Base-by-base conservation (phyloP, 352 stramenopile species). In the Globisporangium perplexum region DNA sequence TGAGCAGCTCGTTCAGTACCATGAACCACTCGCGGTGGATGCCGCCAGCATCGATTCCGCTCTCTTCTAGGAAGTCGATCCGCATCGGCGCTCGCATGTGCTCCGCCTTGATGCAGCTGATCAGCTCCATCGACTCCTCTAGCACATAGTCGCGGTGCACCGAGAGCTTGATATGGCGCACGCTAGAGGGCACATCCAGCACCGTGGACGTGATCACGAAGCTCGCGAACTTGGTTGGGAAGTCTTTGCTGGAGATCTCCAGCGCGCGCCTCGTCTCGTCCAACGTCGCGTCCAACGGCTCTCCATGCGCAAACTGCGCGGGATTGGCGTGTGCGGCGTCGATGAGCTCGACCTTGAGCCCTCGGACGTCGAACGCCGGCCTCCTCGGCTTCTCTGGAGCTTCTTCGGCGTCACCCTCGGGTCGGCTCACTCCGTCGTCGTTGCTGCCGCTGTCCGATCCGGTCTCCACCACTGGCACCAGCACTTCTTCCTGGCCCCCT, bases 21-120 rank as follows among this genome's bases (percentile, higher is more conserved):
- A 83, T 72, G 57, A 95, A 95, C 89, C 89, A 97, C 62, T 95
- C 86, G 10, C 87, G 77, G 57, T 95, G 81, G 3, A 96, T 53
- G 20, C 78, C 86, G n/a, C 86, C 87, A 1, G 86, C 87, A 49
- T 96, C 87, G n/a, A 94, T 66, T 3, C 87, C 87, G 18, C 67
- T 82, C 57, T 97, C 86, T 20, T 82, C 71, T 0, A 83, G 55
- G 46, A 96, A 97, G 31, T 93, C 74, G 35, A 95, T 77, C 17
- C 82, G 76, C 53, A 93, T 78, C 8, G 71, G 66, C 1, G 68
- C 77, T 17, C 66, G 76, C 28, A 84, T 72, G 30, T 86, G 66
- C 42, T 71, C 71, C 20, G 76, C 64, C 4, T 81, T 55, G 39
- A 93, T 74, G 28, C 65, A 81, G 0, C 66, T 61, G 4, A 93